Evolutionary conservation across 2,329 filamentous ascomycete genomes (phyloP), one percentile per base, ranked within the genome.

Genomic region (Epichloe sp.): DNA sequence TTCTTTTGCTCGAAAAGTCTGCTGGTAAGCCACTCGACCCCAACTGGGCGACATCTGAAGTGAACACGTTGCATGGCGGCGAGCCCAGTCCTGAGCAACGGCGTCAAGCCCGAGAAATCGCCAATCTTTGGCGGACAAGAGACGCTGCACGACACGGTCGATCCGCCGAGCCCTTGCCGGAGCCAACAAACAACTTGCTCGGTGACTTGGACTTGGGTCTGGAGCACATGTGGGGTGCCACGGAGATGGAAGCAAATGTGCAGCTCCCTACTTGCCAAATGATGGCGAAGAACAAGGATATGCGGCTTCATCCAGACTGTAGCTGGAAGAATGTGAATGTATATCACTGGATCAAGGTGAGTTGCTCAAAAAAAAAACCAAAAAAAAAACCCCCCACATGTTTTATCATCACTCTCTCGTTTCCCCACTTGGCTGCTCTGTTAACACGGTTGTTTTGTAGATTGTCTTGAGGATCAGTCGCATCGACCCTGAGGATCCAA

Each of bases 311-410:
- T 64, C 91, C 91, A 49, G 89, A 95, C 63, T 95, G 88, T 50
- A 95, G 88, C 52, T 95, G 91, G 75, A 86, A 88, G 62, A 94
- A 94, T 56, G 91, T 95, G 49, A 88, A 93, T 60, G 89, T 96
- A 50, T 88, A 88, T 64, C 90, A 96, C 65, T 95, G 89, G 89
- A 95, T 96, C 66, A 95, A 95, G 79, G 88, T 88, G 71, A 56
- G 76, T 44, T 31, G 8, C 31, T 31, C 4, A 10, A 10, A 11
- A 10, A 31, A 31, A 11, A 10, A 11, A 31, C n/a, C n/a, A 4
- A 10, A 31, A 1, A 31, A 10, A 26, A 26, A 7, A 26, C 21
- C 21, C 23, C 21, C 21, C 21, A 7, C 23, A 11, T 31, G 23
- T 15, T 36, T 37, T 14, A 2, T 38, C 5, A 14, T n/a, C 12